Base-by-base conservation (phyloP, 192 early-diverging fungal genomes). In the Coemansia sp. region DNA sequence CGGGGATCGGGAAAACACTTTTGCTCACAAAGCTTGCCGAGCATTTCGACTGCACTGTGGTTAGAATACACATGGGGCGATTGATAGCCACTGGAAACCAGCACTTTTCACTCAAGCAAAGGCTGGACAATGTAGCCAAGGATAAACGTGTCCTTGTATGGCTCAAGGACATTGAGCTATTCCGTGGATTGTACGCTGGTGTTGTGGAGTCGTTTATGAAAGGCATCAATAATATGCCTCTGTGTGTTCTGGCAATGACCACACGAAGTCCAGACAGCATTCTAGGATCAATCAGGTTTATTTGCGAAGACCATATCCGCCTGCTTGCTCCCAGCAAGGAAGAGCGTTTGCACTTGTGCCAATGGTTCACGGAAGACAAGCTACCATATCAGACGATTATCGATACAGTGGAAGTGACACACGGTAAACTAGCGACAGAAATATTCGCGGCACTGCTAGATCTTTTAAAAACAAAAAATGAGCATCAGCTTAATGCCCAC, bases 1-100 rank as follows among this genome's bases (percentile, higher is more conserved):
- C 82, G 1, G 82, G 82, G 1, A 57, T 71, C 9, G 82, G 82
- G n/a, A 84, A 84, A 56, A 61, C 77, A 7, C 67, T 80, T 33
- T 45, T 80, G 12, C 9, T 84, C 2, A 59, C 55, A 7, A 42
- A 49, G 20, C 51, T 77, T 8, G 75, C 74, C 0, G 23, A 56
- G 5, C 51, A 67, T 10, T 49, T 73, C 23, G 30, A 29, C 29
- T 67, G 58, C 61, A 15, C 37, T 12, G 28, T 80, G 0, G 18
- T 63, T 16, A 62, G 56, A 18, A 58, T 80, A 18, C 64, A 84
- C 46, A 43, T 76, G 4, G 77, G 74, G 2, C 58, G 70, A 6
- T 49, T 75, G 4, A 28, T 73, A 23, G 70, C 73, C 12, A 26
- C 68, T 2, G 82, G 82, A 16, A 29, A 35, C 59, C 68, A 72